A percentile compares a stretch with the other conserved stretches of the same genome.
Evolutionary conservation across 148 eudicot genomes (phyloP).

Genomic region (Chenopodium album): DNA sequence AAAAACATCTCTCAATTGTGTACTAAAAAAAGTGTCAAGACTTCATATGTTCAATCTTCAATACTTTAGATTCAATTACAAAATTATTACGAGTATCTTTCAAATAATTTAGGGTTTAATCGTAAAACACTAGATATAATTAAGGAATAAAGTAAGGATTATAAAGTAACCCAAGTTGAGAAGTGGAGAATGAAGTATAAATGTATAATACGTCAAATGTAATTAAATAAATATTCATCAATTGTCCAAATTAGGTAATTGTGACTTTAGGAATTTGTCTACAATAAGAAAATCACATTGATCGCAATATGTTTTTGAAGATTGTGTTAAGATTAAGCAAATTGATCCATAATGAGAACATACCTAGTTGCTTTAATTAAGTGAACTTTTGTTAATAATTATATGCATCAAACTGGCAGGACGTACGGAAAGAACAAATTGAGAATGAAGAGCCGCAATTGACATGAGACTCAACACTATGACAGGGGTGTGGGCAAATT

Average conservation of each 20-base stretch:
- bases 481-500: not conserved
- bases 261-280: not conserved
- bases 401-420: not conserved
- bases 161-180: too few relatives aligned
- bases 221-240: too few relatives aligned
- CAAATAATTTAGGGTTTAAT: too few relatives aligned
- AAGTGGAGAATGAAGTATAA: too few relatives aligned
- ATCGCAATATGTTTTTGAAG: not conserved
- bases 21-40: too few relatives aligned
- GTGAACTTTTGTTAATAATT: not conserved
- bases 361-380: not conserved
- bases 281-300: not conserved
- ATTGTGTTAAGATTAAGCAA: not conserved
- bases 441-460: slow-evolving; percentile 2
- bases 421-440: not conserved
- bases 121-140: too few relatives aligned
- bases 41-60: too few relatives aligned
- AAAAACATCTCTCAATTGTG: too few relatives aligned
- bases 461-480: not conserved
- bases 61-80: too few relatives aligned
- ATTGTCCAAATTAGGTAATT: not conserved
- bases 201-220: too few relatives aligned
- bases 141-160: too few relatives aligned
- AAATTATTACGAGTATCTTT: too few relatives aligned
- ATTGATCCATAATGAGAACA: not conserved